These are phyloP conservation scores for Blastobotrys attinorum DNA, from an alignment of 805 yeast genomes.

Conservation along the genomic window DNA sequence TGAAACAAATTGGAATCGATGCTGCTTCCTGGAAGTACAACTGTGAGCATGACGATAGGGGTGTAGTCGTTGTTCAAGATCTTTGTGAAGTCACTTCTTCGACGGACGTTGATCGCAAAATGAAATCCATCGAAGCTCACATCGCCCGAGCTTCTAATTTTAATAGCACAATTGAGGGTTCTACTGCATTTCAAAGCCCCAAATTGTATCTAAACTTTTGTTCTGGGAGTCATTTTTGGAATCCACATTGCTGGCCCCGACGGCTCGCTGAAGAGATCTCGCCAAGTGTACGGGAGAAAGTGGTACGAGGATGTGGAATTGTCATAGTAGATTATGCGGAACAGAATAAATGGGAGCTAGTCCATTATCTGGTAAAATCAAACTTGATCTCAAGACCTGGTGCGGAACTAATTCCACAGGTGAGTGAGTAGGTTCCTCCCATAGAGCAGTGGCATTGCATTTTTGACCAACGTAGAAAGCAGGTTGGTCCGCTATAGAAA, in stretches of 20 bases:
- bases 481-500: no score
- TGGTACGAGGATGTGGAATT: constrained; percentile 51
- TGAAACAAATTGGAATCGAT: constrained; percentile 49
- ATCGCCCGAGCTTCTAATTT: constrained; percentile 45
- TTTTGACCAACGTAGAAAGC: no score
- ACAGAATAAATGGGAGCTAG: constrained; percentile 50
- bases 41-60: constrained; percentile 58
- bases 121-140: constrained; percentile 47
- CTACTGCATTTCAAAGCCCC: constrained; percentile 32
- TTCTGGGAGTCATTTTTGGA: constrained; percentile 65
- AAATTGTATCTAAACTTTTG: constrained; percentile 66
- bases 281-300: constrained; percentile 11
- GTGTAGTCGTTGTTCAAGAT: constrained; percentile 59
- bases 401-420: no score
- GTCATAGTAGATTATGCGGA: constrained; percentile 64
- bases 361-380: constrained; percentile 11
- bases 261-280: constrained; percentile 48
- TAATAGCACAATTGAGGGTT: constrained; percentile 35
- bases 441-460: no score
- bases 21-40: constrained; percentile 63
- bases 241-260: constrained; percentile 68
- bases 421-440: no score
- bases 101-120: constrained; percentile 49
- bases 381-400: no score
- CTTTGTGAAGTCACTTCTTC: constrained; percentile 53